A percentile compares a stretch with the other conserved stretches of the same genome.
Conservation (phyloP, 495 filamentous ascomycete species). For the Glonium stellatum region DNA sequence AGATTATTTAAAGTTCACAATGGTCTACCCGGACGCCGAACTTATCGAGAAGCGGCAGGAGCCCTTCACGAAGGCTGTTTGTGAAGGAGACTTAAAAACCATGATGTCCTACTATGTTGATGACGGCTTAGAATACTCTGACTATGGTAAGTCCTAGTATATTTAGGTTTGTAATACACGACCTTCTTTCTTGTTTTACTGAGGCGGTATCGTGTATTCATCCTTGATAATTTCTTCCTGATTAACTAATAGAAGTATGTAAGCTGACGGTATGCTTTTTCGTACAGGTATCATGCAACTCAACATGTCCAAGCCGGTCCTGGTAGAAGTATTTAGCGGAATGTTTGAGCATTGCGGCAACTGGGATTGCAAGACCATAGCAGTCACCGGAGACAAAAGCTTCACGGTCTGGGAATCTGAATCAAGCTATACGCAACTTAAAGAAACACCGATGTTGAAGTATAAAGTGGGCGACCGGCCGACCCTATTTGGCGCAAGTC, state of each 20-base stretch:
- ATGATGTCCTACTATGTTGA: slow-evolving; percentile 1
- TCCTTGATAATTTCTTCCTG: background rate
- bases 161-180: background rate
- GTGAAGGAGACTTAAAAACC: background rate
- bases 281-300: background rate
- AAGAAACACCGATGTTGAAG: background rate
- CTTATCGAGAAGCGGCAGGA: background rate
- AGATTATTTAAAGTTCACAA: background rate
- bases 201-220: background rate
- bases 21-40: background rate
- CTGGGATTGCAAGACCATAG: background rate
- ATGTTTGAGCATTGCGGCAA: background rate
- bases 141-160: background rate
- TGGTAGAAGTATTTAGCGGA: background rate
- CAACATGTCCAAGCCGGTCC: background rate
- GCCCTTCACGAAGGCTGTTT: background rate
- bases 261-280: background rate
- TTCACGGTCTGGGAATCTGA: background rate
- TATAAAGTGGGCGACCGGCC: background rate
- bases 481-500: background rate
- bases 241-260: background rate
- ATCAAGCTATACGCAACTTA: background rate
- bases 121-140: background rate
- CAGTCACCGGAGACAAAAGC: background rate
- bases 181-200: background rate